Evolutionary conservation across 2,329 filamentous ascomycete species (phyloP).

Genomic region (Penicillium sp.): DNA sequence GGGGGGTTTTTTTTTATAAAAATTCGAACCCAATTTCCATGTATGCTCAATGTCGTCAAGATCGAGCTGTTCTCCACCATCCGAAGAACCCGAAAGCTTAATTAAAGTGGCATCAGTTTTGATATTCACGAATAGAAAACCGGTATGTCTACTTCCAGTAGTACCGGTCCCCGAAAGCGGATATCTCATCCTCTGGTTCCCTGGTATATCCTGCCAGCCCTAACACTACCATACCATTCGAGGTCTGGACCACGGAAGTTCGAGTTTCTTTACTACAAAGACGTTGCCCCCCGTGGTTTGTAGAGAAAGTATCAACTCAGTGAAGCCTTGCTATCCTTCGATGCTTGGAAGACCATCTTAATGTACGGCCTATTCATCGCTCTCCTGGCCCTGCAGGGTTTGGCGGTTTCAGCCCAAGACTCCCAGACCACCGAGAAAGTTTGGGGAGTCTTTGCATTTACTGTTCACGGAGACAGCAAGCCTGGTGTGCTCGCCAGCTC

Average conservation of each 20-base stretch:
- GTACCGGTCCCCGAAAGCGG: slow-evolving; percentile 16
- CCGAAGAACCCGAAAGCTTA: slow-evolving; percentile 15
- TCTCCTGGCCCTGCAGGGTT: slow-evolving; percentile 14
- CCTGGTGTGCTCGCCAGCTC: slow-evolving; percentile 42
- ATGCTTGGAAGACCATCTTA: slow-evolving; percentile 13
- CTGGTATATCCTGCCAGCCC: slow-evolving; percentile 1
- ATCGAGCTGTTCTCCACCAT: background rate
- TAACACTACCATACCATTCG: slow-evolving; percentile 7
- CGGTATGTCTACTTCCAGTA: background rate
- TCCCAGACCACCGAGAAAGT: slow-evolving; percentile 31
- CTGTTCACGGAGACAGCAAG: slow-evolving; percentile 55
- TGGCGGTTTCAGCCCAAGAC: slow-evolving; percentile 26
- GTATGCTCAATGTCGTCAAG: slow-evolving; percentile 6
- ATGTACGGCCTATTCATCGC: slow-evolving; percentile 2
- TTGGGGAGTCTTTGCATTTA: slow-evolving; percentile 54
- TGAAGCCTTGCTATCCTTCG: background rate
- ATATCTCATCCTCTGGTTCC: slow-evolving; percentile 2
- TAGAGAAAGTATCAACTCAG: background rate
- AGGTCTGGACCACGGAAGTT: slow-evolving; percentile 14
- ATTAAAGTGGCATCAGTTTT: slow-evolving; percentile 1
- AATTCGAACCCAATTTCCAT: background rate
- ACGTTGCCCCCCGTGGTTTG: background rate
- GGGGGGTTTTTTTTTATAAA: too few species aligned
- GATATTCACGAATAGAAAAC: background rate
- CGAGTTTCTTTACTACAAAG: slow-evolving; percentile 6